Evolutionary conservation across 2,329 filamentous ascomycete species (phyloP).

Genomic region (Lachnellula hyalina): DNA sequence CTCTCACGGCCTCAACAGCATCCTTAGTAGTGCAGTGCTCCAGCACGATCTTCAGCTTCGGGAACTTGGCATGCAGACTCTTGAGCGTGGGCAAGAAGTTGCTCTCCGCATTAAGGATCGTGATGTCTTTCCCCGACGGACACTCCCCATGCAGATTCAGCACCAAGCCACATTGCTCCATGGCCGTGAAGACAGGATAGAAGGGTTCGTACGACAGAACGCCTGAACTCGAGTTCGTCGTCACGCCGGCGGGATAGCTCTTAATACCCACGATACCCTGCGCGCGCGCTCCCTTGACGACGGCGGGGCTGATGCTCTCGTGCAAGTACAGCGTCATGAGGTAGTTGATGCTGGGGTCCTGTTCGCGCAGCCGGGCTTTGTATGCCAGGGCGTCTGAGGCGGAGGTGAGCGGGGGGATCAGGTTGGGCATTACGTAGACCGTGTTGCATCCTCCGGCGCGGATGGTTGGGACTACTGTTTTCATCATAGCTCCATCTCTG

Average conservation of each 20-base stretch:
- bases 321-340: constrained; percentile 63
- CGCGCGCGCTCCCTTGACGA: constrained; percentile 24
- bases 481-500: constrained; percentile 61
- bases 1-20: constrained; percentile 70
- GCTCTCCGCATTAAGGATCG: constrained; percentile 64
- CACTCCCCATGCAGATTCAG: constrained; percentile 92
- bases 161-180: constrained; percentile 79
- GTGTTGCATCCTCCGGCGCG: constrained; percentile 57
- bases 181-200: constrained; percentile 78
- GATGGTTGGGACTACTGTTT: constrained; percentile 48
- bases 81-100: constrained; percentile 76
- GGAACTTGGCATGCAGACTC: constrained; percentile 69
- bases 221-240: constrained; percentile 63
- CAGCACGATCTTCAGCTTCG: constrained; percentile 62
- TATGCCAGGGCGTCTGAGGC: constrained; percentile 62
- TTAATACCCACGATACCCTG: constrained; percentile 28
- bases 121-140: constrained; percentile 42
- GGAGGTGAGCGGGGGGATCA: constrained; percentile 58
- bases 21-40: constrained; percentile 87
- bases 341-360: constrained; percentile 59
- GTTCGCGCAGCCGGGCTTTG: constrained; percentile 51
- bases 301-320: constrained; percentile 23
- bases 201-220: constrained; percentile 66
- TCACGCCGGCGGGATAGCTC: constrained; percentile 49
- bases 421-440: constrained; percentile 52